Conservation (phyloP, 2,329 filamentous ascomycete species). For the Microcyclosporella mali region DNA sequence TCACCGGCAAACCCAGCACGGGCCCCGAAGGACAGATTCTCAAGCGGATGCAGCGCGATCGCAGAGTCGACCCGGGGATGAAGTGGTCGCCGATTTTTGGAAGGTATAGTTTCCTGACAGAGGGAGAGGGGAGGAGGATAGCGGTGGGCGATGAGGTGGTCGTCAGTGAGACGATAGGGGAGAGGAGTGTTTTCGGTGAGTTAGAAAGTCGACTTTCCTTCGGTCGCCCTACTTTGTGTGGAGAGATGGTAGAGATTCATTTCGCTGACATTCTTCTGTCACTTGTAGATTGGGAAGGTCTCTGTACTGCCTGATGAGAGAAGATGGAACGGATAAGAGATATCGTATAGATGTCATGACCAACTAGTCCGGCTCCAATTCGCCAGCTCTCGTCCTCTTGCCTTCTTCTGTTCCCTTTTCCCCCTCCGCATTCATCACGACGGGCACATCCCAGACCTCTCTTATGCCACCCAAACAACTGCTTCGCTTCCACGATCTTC, state of each 20-base stretch:
- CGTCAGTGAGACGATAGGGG: slow-evolving; percentile 35
- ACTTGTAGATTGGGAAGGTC: slow-evolving; percentile 22
- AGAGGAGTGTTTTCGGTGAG: slow-evolving; percentile 41
- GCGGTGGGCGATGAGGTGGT: slow-evolving; percentile 41
- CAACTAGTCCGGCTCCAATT: too few relatives aligned
- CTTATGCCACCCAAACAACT: slow-evolving; percentile 15
- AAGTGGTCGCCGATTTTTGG: slow-evolving; percentile 47
- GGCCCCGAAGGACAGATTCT: slow-evolving; percentile 37
- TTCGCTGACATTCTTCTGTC: slow-evolving; percentile 4
- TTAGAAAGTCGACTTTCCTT: slow-evolving; percentile 2
- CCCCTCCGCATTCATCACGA: too few relatives aligned
- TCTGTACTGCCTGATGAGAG: slow-evolving; percentile 10
- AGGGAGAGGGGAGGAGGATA: slow-evolving; percentile 27
- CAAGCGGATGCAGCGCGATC: slow-evolving; percentile 41
- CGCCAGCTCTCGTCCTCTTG: neutral
- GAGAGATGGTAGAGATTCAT: neutral
- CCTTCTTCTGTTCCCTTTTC: neutral
- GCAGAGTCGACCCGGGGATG: slow-evolving; percentile 39
- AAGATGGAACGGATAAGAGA: too few relatives aligned
- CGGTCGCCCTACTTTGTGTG: neutral
- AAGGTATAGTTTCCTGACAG: slow-evolving; percentile 39
- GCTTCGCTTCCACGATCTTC: slow-evolving; percentile 15
- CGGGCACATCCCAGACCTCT: slow-evolving; percentile 9
- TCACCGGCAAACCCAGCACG: slow-evolving; percentile 36
- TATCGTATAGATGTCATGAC: too few relatives aligned